These are phyloP conservation scores for Cordyceps tenuipes DNA, from an alignment of 2,329 filamentous ascomycete genomes.

Conservation along the genomic window DNA sequence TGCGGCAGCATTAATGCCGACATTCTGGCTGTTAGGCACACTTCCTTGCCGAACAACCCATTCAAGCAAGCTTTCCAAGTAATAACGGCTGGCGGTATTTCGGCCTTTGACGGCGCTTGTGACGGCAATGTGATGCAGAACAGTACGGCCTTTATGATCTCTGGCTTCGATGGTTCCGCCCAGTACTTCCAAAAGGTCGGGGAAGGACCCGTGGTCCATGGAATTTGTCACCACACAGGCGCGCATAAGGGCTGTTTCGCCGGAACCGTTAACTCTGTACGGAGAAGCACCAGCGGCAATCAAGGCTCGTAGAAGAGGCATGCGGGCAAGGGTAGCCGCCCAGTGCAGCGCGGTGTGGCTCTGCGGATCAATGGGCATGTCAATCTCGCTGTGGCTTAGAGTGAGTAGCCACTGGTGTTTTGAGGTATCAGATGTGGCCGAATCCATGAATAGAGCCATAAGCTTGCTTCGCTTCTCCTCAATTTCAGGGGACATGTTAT, in stretches of 20 bases:
- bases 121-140: constrained; percentile 91
- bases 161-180: constrained; percentile 84
- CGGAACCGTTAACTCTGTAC: constrained; percentile 76
- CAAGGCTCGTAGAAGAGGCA: constrained; percentile 71
- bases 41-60: constrained; percentile 86
- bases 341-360: constrained; percentile 90
- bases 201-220: constrained; percentile 82
- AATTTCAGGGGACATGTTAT: constrained; percentile 52
- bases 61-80: constrained; percentile 86
- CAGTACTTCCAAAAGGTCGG: constrained; percentile 80
- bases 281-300: constrained; percentile 81
- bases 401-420: constrained; percentile 70
- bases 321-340: constrained; percentile 86
- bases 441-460: constrained; percentile 75
- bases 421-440: constrained; percentile 58
- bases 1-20: constrained; percentile 23
- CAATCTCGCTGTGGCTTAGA: constrained; percentile 71
- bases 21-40: constrained; percentile 44
- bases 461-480: constrained; percentile 75
- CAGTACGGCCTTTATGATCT: constrained; percentile 82
- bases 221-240: constrained; percentile 92
- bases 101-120: constrained; percentile 93
- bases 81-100: constrained; percentile 86
- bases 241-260: constrained; percentile 88
- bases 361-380: constrained; percentile 84